A percentile compares a stretch with the other conserved stretches of the same genome.
Evolutionary conservation across 2,329 filamentous ascomycete genomes (phyloP).

Genomic region (Paraconiothyrium brasiliense): DNA sequence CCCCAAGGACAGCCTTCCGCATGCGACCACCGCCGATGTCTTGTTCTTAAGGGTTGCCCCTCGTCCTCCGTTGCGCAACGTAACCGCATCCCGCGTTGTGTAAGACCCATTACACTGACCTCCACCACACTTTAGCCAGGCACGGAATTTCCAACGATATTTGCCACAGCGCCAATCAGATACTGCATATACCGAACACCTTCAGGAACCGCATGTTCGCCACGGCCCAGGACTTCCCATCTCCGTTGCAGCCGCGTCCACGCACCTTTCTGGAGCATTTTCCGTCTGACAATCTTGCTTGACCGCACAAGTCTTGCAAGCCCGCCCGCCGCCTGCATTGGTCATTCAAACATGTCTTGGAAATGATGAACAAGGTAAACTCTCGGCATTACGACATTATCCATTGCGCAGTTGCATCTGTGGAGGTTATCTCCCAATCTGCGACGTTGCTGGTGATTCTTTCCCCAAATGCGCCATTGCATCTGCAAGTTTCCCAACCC

Average conservation of each 20-base stretch:
- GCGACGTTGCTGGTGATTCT: not conserved
- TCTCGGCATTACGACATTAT: not conserved
- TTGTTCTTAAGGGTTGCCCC: constrained; percentile 17
- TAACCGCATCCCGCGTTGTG: constrained; percentile 42
- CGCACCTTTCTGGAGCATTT: not conserved
- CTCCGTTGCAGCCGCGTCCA: not conserved
- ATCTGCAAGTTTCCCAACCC: not conserved
- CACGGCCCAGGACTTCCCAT: not conserved
- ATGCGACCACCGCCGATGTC: constrained; percentile 8
- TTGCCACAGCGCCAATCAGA: constrained; percentile 8
- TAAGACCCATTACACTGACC: constrained; percentile 33
- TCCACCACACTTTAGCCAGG: constrained; percentile 13
- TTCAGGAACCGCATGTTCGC: not conserved
- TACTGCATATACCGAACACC: not conserved
- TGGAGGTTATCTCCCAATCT: not conserved
- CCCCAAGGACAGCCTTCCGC: constrained; percentile 19
- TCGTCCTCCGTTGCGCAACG: constrained; percentile 13
- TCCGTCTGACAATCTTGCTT: not conserved
- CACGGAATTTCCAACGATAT: constrained; percentile 4
- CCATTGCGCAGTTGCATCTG: not conserved
- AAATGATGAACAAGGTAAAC: not conserved
- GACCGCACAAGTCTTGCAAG: too few relatives aligned
- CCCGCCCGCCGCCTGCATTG: too few relatives aligned
- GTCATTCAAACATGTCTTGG: too few relatives aligned
- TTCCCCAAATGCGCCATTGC: not conserved